These are phyloP conservation scores for Geotrichum aggregatum DNA, from an alignment of 1,139 yeast genomes.

Conservation along the genomic window DNA sequence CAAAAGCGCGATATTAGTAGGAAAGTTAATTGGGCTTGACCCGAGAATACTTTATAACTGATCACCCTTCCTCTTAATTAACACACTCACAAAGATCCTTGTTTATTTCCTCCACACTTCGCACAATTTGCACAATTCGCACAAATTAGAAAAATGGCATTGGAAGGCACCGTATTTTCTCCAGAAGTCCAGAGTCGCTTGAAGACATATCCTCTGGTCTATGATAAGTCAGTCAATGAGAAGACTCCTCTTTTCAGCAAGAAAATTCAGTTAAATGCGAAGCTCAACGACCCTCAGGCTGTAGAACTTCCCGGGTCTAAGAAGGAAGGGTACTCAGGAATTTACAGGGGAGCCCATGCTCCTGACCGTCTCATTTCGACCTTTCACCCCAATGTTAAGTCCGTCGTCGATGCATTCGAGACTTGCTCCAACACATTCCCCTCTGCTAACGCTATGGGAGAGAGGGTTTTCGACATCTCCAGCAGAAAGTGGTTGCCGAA, in stretches of 20 bases:
- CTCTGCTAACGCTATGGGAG: slow-evolving; percentile 50
- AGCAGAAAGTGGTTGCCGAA: slow-evolving; percentile 42
- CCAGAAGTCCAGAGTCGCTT: slow-evolving; percentile 20
- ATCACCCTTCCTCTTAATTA: no score
- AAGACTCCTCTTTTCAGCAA: slow-evolving; percentile 5
- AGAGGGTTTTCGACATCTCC: slow-evolving; percentile 45
- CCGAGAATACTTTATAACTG: no score
- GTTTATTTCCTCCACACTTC: no score
- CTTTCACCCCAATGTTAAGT: slow-evolving; percentile 49
- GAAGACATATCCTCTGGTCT: slow-evolving; percentile 14
- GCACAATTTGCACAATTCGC: no score
- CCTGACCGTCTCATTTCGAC: slow-evolving; percentile 44
- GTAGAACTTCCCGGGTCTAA: slow-evolving; percentile 48
- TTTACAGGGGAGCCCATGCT: slow-evolving; percentile 49
- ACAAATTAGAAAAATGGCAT: no score
- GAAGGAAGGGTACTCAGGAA: slow-evolving; percentile 49
- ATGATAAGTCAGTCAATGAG: slow-evolving; percentile 7
- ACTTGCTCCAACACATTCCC: slow-evolving; percentile 42
- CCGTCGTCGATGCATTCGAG: slow-evolving; percentile 50
- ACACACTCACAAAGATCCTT: no score
- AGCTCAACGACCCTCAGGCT: slow-evolving; percentile 35
- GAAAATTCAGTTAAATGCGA: slow-evolving; percentile 1
- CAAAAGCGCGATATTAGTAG: no score
- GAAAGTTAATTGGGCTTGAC: no score
- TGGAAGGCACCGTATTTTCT: slow-evolving; percentile 18